A percentile compares a stretch with the other conserved stretches of the same genome.
These are phyloP conservation scores for Xylaria cubensis DNA, from an alignment of 495 filamentous ascomycete species.

Conservation along the genomic window DNA sequence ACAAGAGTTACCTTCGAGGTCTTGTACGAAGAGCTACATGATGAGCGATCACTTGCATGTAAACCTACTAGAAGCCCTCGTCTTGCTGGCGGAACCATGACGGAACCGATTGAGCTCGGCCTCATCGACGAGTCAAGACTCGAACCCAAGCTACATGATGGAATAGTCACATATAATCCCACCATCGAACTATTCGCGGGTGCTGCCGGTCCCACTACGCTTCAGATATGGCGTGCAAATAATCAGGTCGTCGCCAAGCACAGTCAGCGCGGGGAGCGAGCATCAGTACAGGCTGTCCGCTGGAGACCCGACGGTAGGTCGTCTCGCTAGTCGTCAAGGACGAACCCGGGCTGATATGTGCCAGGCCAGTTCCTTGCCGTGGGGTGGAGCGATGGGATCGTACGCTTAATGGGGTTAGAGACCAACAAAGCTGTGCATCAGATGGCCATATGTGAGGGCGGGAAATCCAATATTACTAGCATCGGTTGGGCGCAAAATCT, in stretches of 20 bases:
- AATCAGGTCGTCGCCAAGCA: constrained; percentile 55
- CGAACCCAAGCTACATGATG: constrained; percentile 40
- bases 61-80: constrained; percentile 14
- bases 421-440: constrained; percentile 79
- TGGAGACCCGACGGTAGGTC: constrained; percentile 83
- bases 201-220: constrained; percentile 70
- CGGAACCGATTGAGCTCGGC: constrained; percentile 41
- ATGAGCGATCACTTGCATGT: constrained; percentile 30
- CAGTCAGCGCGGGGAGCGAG: constrained; percentile 54
- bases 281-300: constrained; percentile 61
- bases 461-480: constrained; percentile 60
- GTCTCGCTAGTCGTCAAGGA: background rate
- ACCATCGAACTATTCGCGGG: constrained; percentile 82
- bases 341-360: constrained; percentile 20
- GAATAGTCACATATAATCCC: constrained; percentile 75
- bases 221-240: constrained; percentile 65
- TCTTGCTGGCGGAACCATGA: constrained; percentile 35
- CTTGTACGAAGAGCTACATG: constrained; percentile 17
- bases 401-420: constrained; percentile 76
- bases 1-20: background rate
- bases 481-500: constrained; percentile 78
- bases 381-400: constrained; percentile 73
- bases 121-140: constrained; percentile 54
- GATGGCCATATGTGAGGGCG: constrained; percentile 54
- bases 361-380: constrained; percentile 78